phyloP scores from a whole-genome alignment of 1,284 basidiomycete genomes.

The Testicularia cyperi region DNA sequence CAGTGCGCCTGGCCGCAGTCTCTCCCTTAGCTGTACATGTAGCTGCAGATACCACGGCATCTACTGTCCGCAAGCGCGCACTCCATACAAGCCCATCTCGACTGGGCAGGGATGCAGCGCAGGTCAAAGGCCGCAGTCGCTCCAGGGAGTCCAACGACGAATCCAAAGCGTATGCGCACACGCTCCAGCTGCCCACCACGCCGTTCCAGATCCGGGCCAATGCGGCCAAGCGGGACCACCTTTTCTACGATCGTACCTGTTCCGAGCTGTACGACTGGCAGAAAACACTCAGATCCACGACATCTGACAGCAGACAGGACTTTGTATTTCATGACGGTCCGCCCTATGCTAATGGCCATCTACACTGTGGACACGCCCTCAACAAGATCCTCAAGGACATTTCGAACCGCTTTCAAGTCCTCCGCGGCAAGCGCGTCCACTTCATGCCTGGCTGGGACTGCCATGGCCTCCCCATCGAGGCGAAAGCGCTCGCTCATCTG shows the following conservation, averaged over 20 bases:
- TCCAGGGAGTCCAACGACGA: no score
- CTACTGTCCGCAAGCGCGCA: no score
- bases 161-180: slow-evolving; percentile 64
- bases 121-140: slow-evolving; percentile 4
- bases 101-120: background rate
- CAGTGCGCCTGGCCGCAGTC: no score
- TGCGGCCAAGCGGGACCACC: slow-evolving; percentile 68
- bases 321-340: slow-evolving; percentile 95
- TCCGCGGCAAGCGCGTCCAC: slow-evolving; percentile 78
- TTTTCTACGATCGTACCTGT: slow-evolving; percentile 71
- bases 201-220: slow-evolving; percentile 76
- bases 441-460: slow-evolving; percentile 98
- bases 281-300: slow-evolving; percentile 58
- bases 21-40: no score
- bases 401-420: slow-evolving; percentile 84
- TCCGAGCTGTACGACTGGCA: slow-evolving; percentile 83
- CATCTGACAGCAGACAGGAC: slow-evolving; percentile 7
- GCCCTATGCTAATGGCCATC: slow-evolving; percentile 92
- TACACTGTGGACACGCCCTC: slow-evolving; percentile 94
- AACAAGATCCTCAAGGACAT: slow-evolving; percentile 98
- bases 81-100: no score
- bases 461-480: slow-evolving; percentile 85
- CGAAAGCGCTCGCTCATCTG: slow-evolving; percentile 47
- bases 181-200: slow-evolving; percentile 81
- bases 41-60: no score